Base-by-base conservation (phyloP, 176 grass and related monocot species). In the Rhipidocladum racemiflorum region DNA sequence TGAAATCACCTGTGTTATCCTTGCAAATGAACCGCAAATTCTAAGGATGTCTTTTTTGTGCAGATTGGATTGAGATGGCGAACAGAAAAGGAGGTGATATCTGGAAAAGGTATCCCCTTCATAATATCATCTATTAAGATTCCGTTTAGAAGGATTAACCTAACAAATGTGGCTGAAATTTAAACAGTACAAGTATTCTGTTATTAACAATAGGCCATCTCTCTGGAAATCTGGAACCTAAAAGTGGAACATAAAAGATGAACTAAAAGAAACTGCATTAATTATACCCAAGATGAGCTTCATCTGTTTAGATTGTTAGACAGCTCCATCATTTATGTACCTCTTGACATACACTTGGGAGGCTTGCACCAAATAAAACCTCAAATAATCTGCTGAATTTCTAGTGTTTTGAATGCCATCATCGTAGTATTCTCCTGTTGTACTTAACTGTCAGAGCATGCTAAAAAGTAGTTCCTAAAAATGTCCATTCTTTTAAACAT, bases 31-130 rank as follows among this genome's bases (percentile, higher is more conserved):
- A 45, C 23, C 55, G 25, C 38, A 54, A 32, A 35, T 65, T 76
- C 25, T 81, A 8, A 88, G 34, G 9, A 78, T 72, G 27, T 60
- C 23, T 60, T 60, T 4, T 11, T 60, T 25, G 65, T 7, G 48
- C 88, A 97, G 95, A 87, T 97, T 91, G 95, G 95, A 72, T 68
- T 94, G 60, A 94, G 95, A 82, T 97, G 95, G 95, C 92, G 95
- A 91, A 97, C 84, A 77, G 92, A 94, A 81, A 92, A 97, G 38
- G 95, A 97, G 61, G 95, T 97, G 9, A 66, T 94, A 83, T 94
- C 92, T 70, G 92, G 95, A 38, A 97, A 97, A 88, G 95, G 95
- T 97, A 85, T 80, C 38, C 14, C 3, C 51, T 25, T 74, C 36
- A 14, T 67, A 32, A 46, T 66, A 16, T 35, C 43, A 9, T 81